Conservation (phyloP, 345 rosid species). For the Laguncularia racemosa region DNA sequence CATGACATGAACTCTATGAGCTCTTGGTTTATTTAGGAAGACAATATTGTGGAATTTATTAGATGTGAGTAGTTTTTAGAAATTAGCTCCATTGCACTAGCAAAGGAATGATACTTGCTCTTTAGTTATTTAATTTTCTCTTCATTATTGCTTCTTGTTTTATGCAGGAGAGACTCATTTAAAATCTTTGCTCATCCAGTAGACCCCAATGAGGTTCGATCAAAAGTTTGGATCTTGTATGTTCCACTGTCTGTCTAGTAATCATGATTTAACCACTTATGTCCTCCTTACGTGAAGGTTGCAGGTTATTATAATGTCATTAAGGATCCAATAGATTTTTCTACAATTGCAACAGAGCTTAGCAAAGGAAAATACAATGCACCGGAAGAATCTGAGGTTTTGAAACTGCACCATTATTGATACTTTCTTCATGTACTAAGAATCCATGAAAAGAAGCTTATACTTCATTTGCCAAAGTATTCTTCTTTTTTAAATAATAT, state of each 20-base stretch:
- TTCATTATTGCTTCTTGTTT: neutral
- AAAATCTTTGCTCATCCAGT: conserved; percentile 23
- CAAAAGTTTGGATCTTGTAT: conserved; percentile 1
- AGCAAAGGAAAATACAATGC: conserved; percentile 16
- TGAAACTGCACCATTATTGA: neutral
- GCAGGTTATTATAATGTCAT: conserved; percentile 18
- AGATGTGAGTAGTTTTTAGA: neutral
- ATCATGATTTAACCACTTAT: conserved; percentile 4
- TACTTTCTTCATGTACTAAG: neutral
- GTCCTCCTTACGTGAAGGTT: conserved; percentile 16
- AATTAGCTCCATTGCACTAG: neutral
- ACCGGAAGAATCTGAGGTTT: conserved; percentile 24
- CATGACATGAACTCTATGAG: too few relatives aligned
- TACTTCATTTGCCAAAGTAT: too few relatives aligned
- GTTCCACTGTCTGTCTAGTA: neutral
- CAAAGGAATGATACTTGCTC: neutral
- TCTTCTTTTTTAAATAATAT: too few relatives aligned
- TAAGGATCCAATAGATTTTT: conserved; percentile 30
- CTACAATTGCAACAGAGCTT: conserved; percentile 21
- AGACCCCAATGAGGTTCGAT: conserved; percentile 18
- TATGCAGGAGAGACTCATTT: conserved; percentile 20
- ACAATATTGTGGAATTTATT: too few relatives aligned
- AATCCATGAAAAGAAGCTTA: neutral
- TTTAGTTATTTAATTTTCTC: neutral
- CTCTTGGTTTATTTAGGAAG: too few relatives aligned